Evolutionary conservation across 176 grass and related monocot genomes (phyloP).

Genomic region (Chrysopogon serrulatus): DNA sequence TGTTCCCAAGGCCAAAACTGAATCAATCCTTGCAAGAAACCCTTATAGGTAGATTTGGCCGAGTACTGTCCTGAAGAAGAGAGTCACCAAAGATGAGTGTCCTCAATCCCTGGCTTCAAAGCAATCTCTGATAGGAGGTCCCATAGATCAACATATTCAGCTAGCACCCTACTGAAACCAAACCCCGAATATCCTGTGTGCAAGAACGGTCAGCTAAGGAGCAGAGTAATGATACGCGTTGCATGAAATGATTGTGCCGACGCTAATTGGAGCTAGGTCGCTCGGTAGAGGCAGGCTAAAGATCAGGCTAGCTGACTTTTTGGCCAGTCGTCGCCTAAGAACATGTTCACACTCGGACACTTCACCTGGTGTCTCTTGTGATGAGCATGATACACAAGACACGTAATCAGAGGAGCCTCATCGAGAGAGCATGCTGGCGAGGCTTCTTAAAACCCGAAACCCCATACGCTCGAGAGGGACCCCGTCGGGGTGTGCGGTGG

Average conservation of each 20-base stretch:
- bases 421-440: too few relatives aligned
- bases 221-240: background rate
- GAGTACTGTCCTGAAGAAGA: background rate
- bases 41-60: background rate
- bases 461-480: too few relatives aligned
- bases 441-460: too few relatives aligned
- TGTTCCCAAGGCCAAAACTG: background rate
- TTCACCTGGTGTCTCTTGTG: too few relatives aligned
- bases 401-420: background rate
- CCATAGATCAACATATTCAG: background rate
- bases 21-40: background rate
- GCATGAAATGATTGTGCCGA: background rate
- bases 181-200: background rate
- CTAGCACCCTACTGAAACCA: background rate
- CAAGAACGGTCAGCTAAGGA: background rate
- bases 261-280: background rate
- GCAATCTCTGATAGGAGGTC: background rate
- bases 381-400: too few relatives aligned
- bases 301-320: background rate
- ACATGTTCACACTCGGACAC: too few relatives aligned
- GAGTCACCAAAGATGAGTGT: background rate
- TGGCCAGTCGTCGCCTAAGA: too few relatives aligned
- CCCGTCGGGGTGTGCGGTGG: too few relatives aligned
- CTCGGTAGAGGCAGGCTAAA: background rate
- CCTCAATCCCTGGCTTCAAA: background rate